These are phyloP conservation scores for Stenogyne calaminthoides DNA, from an alignment of 305 asterid species.

Conservation along the genomic window DNA sequence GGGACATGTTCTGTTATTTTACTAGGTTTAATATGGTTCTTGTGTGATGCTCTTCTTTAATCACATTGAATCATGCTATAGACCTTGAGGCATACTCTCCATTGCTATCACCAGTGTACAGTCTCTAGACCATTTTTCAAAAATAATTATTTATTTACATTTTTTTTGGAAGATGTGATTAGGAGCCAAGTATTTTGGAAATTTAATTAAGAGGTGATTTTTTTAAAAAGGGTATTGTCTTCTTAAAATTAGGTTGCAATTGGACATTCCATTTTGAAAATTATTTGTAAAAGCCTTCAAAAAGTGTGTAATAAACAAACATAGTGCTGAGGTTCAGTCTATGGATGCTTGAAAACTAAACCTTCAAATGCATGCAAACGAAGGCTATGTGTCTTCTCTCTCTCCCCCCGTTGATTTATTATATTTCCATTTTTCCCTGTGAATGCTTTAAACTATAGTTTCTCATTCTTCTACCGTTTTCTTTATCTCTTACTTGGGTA, in stretches of 20 bases:
- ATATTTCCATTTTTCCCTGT: neutral
- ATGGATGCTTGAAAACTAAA: neutral
- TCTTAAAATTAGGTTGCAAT: neutral
- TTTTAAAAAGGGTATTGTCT: neutral
- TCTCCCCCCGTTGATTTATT: neutral
- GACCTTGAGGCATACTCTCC: neutral
- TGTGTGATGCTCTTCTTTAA: neutral
- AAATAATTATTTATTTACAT: neutral
- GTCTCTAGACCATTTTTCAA: neutral
- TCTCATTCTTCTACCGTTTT: constrained; percentile 22
- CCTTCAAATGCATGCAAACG: neutral
- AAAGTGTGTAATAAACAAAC: neutral
- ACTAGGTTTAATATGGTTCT: neutral
- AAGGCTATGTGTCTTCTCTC: constrained; percentile 7
- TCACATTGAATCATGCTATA: neutral
- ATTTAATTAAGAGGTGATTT: neutral
- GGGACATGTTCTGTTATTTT: neutral
- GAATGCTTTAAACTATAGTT: neutral
- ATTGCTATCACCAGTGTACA: neutral
- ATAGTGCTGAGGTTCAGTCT: neutral
- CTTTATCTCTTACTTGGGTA: constrained; percentile 18
- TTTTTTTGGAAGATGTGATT: neutral
- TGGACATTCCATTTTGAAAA: neutral
- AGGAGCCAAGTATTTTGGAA: neutral
- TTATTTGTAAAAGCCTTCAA: neutral